Base-by-base conservation (phyloP, 202 grass and related monocot genomes). In the Carex arenaria region DNA sequence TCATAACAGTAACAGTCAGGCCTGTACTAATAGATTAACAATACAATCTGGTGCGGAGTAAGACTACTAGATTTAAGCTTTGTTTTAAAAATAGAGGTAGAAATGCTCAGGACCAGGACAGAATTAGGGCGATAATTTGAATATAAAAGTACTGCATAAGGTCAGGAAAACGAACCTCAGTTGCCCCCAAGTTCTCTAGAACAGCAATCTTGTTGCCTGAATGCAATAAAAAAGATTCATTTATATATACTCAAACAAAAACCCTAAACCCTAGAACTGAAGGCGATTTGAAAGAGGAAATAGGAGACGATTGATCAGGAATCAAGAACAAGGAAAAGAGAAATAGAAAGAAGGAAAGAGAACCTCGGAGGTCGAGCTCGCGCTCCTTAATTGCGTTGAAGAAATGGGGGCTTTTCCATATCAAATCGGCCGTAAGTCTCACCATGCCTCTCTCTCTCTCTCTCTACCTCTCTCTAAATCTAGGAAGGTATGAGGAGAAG, bases 361-460 rank as follows among this genome's bases (percentile, higher is more conserved):
- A 57, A 98, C 96, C 90, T 86, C 97, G 88, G 85, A 99, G 90
- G 56, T 99, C 93, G 63, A 99, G 90, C 84, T 99, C 93, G 1
- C 97, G 93, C 74, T 99, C 97, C 86, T 99, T 96, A 80, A 99
- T 83, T 79, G 88, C 91, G 84, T 99, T 99, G 93, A 99, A 99
- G 91, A 99, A 99, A 89, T 99, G 97, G 15, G 88, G 93, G 86
- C 97, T 99, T 87, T 99, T 99, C 97, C 97, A 96, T 88, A 99
- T 90, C 88, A 99, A 88, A 86, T 99, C 90, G 66, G 93, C 93
- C 78, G 88, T 94, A 72, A 99, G 90, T 84, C 97, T 91, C 88
- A 96, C 97, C 97, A 99, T 99, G 52, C 84, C 38, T 40, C 38
- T 40, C 36, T 85, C 22, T 61, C 59, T 61, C 19, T 63, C 42